Evolutionary conservation across 768 basidiomycete species (phyloP), one percentile per base, ranked within the genome.

Genomic region (Lactifluus hygrophoroides): DNA sequence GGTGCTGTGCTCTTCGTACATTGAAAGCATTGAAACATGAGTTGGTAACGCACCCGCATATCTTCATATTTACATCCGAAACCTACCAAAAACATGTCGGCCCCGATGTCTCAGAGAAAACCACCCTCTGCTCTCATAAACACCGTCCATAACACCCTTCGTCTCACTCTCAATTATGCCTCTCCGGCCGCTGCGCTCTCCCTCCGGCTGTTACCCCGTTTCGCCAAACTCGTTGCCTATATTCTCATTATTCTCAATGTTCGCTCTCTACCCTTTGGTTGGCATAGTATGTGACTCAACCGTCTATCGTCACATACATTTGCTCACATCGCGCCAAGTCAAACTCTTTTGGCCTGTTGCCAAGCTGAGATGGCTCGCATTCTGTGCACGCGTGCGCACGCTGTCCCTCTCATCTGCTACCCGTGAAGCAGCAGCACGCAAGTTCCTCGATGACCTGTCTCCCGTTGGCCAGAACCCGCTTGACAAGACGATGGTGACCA

Each of bases 381-480:
- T 35, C 34, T 19, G 51, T 9, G 48, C 51, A 3, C 63, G 63
- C 13, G 23, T 62, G 7, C 43, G 38, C 27, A 50, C 54, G 6
- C 34, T 44, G 7, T 58, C 50, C 21, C 27, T 54, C 27, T 62
- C 63, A 14, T 43, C 49, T 21, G 23, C 51, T 9, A 34, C 48
- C 11, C 37, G 46, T 9, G 45, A 56, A 14, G 50, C 44, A 1
- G 60, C 53, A 0, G 40, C 50, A 34, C 34, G 37, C 37, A 40
- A 47, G 34, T 63, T 46, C 34, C 47, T 57, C 17, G 64, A 65
- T 10, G 25, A 32, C 21, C 51, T 66, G 10, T 66, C 65, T 3
- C 66, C 64, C 9, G 52, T 65, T 11, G 64, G 65, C 21, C 53
- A 50, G 30, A 57, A 64, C 34, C 69, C 69, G 10, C 65, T 70